Percentiles rank a stretch among this genome's conserved stretches.
Evolutionary conservation across 1,284 basidiomycete species (phyloP).

Genomic region (Ustilago sp.): DNA sequence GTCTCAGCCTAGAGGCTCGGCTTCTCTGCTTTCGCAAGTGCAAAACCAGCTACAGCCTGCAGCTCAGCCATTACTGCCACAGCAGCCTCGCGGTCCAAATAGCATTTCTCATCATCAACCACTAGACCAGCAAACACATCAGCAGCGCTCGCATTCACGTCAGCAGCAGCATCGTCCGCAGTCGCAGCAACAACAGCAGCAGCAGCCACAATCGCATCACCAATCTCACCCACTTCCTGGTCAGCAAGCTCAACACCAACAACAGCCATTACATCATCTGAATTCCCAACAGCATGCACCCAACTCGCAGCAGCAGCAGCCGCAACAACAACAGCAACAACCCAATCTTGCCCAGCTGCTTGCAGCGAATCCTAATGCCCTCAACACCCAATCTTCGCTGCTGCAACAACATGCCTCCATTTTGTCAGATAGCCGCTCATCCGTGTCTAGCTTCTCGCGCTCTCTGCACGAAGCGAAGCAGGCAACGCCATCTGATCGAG

Average conservation of each 20-base stretch:
- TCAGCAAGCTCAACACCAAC: conserved; percentile 19
- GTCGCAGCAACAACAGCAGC: conserved; percentile 14
- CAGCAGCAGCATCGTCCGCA: conserved; percentile 30
- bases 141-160: conserved; percentile 18
- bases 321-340: conserved; percentile 20
- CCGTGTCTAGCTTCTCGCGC: conserved; percentile 34
- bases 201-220: conserved; percentile 20
- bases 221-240: neutral
- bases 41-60: conserved; percentile 32
- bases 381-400: conserved; percentile 18
- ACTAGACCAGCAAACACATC: neutral
- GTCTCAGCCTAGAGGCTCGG: conserved; percentile 19
- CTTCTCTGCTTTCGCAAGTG: conserved; percentile 33
- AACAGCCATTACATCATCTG: conserved; percentile 16
- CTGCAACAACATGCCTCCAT: conserved; percentile 42
- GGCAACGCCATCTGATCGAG: conserved; percentile 28
- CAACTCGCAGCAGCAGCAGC: conserved; percentile 4
- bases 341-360: conserved; percentile 33
- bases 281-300: conserved; percentile 12
- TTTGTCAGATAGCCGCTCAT: conserved; percentile 29
- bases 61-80: conserved; percentile 11
- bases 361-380: conserved; percentile 7
- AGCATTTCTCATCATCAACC: conserved; percentile 14
- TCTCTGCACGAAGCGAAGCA: conserved; percentile 40
- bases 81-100: conserved; percentile 19